Evolutionary conservation across 202 grass and related monocot genomes (phyloP).

Genomic region (Setaria viridis): DNA sequence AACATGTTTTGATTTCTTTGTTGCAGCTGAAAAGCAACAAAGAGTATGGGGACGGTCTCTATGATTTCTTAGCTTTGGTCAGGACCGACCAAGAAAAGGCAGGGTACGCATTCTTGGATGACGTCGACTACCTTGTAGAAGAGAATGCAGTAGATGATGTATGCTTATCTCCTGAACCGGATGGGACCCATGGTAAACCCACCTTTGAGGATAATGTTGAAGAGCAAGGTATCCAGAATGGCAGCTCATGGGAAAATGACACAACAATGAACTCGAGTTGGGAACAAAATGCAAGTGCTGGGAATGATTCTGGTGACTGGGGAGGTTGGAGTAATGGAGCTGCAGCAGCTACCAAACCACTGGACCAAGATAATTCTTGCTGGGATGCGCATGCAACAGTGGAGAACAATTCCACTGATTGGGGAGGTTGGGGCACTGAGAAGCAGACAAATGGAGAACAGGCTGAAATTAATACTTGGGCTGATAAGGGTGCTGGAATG

Average conservation of each 20-base stretch:
- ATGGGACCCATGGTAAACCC: constrained; percentile 60
- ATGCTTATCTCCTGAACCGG: constrained; percentile 77
- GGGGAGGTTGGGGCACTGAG: constrained; percentile 56
- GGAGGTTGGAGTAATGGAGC: constrained; percentile 59
- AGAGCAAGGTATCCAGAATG: constrained; percentile 55
- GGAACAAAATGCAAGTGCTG: constrained; percentile 57
- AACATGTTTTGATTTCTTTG: constrained; percentile 29
- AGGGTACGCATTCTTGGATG: constrained; percentile 62
- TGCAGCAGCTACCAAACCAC: constrained; percentile 35
- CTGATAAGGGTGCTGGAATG: constrained; percentile 32
- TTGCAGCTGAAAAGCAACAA: constrained; percentile 73
- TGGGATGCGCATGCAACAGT: constrained; percentile 38
- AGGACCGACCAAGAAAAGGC: constrained; percentile 67
- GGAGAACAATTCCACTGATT: constrained; percentile 49
- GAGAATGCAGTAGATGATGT: constrained; percentile 58
- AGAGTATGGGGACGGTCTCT: constrained; percentile 74
- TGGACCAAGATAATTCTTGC: constrained; percentile 50
- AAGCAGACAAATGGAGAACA: constrained; percentile 43
- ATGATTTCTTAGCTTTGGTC: constrained; percentile 85
- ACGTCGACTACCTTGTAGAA: constrained; percentile 82
- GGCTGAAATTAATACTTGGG: constrained; percentile 43
- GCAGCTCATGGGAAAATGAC: constrained; percentile 45
- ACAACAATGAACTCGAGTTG: constrained; percentile 44
- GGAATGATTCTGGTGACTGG: constrained; percentile 63
- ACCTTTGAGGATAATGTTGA: constrained; percentile 77